Percentiles rank a stretch among this genome's conserved stretches.
These are phyloP conservation scores for Yamadazyma diospyri DNA, from an alignment of 1,139 yeast genomes.

Conservation along the genomic window DNA sequence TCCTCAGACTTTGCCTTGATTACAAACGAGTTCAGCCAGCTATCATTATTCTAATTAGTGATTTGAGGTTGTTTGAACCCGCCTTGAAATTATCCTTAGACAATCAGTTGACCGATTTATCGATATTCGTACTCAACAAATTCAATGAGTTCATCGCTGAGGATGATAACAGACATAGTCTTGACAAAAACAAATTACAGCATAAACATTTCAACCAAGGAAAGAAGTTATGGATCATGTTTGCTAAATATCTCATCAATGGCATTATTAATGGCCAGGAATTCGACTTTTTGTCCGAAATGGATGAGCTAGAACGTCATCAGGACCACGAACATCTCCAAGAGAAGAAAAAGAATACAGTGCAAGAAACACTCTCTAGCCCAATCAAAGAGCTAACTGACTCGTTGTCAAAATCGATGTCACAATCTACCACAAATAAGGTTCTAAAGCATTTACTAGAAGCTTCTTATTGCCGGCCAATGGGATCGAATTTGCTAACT, in stretches of 20 bases:
- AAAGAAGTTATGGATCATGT: constrained; percentile 71
- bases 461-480: constrained; percentile 19
- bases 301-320: constrained; percentile 6
- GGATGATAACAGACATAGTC: constrained; percentile 16
- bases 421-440: constrained; percentile 14
- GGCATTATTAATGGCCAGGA: constrained; percentile 27
- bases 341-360: constrained; percentile 1
- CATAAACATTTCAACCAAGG: constrained; percentile 44
- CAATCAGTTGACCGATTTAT: constrained; percentile 59
- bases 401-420: not conserved
- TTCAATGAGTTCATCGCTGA: constrained; percentile 25
- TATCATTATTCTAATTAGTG: constrained; percentile 63
- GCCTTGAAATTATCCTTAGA: constrained; percentile 75
- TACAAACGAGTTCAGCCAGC: constrained; percentile 61
- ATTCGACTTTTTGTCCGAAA: constrained; percentile 19
- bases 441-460: constrained; percentile 26
- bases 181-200: constrained; percentile 28
- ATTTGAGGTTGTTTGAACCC: constrained; percentile 67
- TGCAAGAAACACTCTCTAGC: not conserved
- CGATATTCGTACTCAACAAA: constrained; percentile 33
- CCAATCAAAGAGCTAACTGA: constrained; percentile 5
- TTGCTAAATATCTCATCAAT: constrained; percentile 57
- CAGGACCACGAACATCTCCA: constrained; percentile 1
- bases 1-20: constrained; percentile 68
- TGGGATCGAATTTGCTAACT: constrained; percentile 36